phyloP scores from a whole-genome alignment of 2,329 filamentous ascomycete species.

The Fusarium sp. region DNA sequence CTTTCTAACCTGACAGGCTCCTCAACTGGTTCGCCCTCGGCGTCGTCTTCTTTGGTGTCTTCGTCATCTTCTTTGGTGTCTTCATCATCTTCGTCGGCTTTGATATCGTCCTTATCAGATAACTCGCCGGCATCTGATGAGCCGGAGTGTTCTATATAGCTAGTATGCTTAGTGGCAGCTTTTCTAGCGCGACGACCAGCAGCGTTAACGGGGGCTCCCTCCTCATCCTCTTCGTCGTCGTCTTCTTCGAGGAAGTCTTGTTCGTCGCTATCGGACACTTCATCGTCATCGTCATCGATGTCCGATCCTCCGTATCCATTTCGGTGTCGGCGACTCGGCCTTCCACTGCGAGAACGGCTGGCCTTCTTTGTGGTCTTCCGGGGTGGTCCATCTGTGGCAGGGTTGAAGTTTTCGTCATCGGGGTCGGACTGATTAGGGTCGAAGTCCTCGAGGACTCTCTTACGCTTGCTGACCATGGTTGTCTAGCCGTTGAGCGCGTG shows the following conservation, averaged over 20 bases:
- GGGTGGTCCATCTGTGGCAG: constrained; percentile 59
- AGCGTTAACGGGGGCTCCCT: constrained; percentile 59
- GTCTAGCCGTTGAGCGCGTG: neutral
- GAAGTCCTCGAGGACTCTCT: constrained; percentile 69
- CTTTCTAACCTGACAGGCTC: constrained; percentile 45
- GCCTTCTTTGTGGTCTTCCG: constrained; percentile 58
- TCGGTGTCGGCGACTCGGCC: constrained; percentile 53
- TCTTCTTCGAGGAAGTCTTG: constrained; percentile 63
- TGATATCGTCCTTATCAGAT: constrained; percentile 48
- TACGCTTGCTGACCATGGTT: constrained; percentile 63
- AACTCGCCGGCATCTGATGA: constrained; percentile 50
- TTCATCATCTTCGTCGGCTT: constrained; percentile 46
- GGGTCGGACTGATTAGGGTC: constrained; percentile 76
- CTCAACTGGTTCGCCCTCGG: constrained; percentile 38
- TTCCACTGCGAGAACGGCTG: constrained; percentile 54
- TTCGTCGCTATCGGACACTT: constrained; percentile 65
- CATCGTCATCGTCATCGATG: constrained; percentile 69
- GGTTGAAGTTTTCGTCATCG: constrained; percentile 75
- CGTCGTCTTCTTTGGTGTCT: constrained; percentile 46
- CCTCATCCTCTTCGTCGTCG: constrained; percentile 60
- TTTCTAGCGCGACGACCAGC: constrained; percentile 64
- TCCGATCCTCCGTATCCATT: constrained; percentile 70
- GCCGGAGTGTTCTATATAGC: constrained; percentile 62
- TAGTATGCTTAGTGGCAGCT: constrained; percentile 59
- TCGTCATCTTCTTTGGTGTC: constrained; percentile 40